Evolutionary conservation across 441 rosid genomes (phyloP).

Genomic region (Cnidoscolus chayamansa): DNA sequence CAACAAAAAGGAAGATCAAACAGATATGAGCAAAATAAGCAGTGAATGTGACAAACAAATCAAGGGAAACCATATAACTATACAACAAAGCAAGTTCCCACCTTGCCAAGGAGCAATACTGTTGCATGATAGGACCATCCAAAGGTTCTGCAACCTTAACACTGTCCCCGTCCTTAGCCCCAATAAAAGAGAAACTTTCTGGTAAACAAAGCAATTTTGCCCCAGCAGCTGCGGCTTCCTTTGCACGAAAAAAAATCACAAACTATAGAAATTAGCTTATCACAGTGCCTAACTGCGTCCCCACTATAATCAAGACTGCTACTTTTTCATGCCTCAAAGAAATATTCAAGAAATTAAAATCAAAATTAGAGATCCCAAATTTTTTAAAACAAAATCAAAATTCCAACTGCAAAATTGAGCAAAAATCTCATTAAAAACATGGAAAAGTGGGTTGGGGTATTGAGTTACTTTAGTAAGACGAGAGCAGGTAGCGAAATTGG

Average conservation of each 20-base stretch:
- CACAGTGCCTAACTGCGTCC: background rate
- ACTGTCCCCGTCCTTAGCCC: slow-evolving; percentile 67
- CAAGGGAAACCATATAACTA: background rate
- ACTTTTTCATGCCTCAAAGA: no score
- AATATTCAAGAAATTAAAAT: background rate
- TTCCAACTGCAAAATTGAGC: background rate
- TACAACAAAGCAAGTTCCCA: slow-evolving; percentile 16
- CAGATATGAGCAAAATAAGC: background rate
- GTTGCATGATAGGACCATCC: slow-evolving; percentile 77
- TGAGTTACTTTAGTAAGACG: slow-evolving; percentile 66
- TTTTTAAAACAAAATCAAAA: background rate
- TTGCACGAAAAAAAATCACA: slow-evolving; percentile 20
- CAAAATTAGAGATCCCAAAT: background rate
- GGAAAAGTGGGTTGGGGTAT: background rate
- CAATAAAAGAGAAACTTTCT: slow-evolving; percentile 78
- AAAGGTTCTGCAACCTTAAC: slow-evolving; percentile 65
- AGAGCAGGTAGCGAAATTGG: slow-evolving; percentile 83
- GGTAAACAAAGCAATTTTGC: slow-evolving; percentile 89
- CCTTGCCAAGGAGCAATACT: slow-evolving; percentile 89
- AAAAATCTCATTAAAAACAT: background rate
- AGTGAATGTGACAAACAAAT: background rate
- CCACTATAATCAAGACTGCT: background rate
- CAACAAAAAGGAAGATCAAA: background rate
- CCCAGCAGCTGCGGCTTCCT: slow-evolving; percentile 87
- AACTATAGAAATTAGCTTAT: background rate